Percentiles rank a stretch among this genome's conserved stretches.
Evolutionary conservation across 805 yeast species (phyloP).

Genomic region (Wickerhamiella spandovensis): DNA sequence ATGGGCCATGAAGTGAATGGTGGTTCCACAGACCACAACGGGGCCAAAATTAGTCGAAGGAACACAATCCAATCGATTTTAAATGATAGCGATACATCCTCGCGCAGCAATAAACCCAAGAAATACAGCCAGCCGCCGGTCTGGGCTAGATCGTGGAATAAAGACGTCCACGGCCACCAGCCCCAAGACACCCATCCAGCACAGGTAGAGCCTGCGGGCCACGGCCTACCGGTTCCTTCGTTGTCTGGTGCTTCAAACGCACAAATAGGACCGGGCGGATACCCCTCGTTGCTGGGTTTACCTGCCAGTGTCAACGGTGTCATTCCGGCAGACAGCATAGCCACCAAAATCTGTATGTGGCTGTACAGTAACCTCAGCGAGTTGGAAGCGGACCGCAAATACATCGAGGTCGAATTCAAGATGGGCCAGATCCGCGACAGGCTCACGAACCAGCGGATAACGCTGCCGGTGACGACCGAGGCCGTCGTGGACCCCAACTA

Average conservation of each 20-base stretch:
- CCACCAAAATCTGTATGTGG: constrained; percentile 79
- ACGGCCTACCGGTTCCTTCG: not conserved
- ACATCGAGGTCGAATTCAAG: constrained; percentile 35
- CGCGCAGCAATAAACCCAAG: not conserved
- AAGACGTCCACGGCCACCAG: not conserved
- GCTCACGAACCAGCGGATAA: constrained; percentile 18
- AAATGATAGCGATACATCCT: not conserved
- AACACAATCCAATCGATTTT: not conserved
- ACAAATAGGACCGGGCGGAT: constrained; percentile 16
- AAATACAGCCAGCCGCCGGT: constrained; percentile 41
- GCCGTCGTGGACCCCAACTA: constrained; percentile 21
- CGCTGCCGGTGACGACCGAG: constrained; percentile 24
- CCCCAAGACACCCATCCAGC: not conserved
- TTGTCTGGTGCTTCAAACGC: not conserved
- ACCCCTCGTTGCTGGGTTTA: constrained; percentile 24
- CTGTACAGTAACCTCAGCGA: constrained; percentile 58
- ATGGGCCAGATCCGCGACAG: constrained; percentile 22
- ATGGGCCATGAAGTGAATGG: not conserved
- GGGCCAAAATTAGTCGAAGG: not conserved
- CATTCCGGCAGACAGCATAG: constrained; percentile 66
- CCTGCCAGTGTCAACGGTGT: constrained; percentile 54
- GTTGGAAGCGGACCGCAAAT: constrained; percentile 15
- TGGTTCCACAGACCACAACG: not conserved
- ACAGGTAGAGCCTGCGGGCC: no score
- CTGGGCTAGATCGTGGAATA: constrained; percentile 67